Conservation (phyloP, 2,329 filamentous ascomycete genomes). For the Arachnomyces sp. region DNA sequence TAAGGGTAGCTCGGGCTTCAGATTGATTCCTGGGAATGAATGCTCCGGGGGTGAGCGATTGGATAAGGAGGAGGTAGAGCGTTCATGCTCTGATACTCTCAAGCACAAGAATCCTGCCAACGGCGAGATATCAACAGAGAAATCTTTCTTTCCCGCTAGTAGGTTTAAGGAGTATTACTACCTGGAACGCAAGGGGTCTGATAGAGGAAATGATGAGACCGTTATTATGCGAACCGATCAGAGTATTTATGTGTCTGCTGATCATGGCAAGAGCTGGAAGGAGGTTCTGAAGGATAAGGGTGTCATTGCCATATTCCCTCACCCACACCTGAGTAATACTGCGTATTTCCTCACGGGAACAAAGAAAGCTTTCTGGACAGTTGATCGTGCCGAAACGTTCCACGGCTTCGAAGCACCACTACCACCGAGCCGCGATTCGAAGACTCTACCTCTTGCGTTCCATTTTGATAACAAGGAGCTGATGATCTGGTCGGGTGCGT, state of each 20-base stretch:
- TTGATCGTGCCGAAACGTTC: constrained; percentile 68
- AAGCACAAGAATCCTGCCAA: constrained; percentile 45
- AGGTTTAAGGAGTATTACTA: constrained; percentile 58
- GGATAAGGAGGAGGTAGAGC: constrained; percentile 64
- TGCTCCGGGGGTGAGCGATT: constrained; percentile 60
- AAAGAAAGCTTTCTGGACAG: constrained; percentile 68
- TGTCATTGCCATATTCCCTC: constrained; percentile 65
- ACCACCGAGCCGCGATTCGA: constrained; percentile 43
- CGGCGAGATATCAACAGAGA: constrained; percentile 58
- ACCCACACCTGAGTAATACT: constrained; percentile 73
- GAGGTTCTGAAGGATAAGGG: constrained; percentile 61
- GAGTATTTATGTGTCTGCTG: constrained; percentile 64
- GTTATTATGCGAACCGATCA: constrained; percentile 54
- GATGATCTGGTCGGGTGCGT: constrained; percentile 78
- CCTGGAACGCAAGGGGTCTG: constrained; percentile 66
- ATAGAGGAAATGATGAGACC: constrained; percentile 63
- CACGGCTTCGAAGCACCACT: constrained; percentile 65
- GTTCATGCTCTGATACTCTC: constrained; percentile 62
- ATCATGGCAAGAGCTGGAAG: constrained; percentile 86
- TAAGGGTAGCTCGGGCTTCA: constrained; percentile 81
- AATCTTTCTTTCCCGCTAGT: constrained; percentile 56
- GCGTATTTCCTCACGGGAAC: constrained; percentile 75
- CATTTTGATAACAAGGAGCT: constrained; percentile 81
- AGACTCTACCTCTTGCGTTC: constrained; percentile 59
- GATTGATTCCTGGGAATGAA: constrained; percentile 76